Evolutionary conservation across 2,329 filamentous ascomycete genomes (phyloP), one percentile per base, ranked within the genome.

Genomic region (Rhexocercosporidium sp.): DNA sequence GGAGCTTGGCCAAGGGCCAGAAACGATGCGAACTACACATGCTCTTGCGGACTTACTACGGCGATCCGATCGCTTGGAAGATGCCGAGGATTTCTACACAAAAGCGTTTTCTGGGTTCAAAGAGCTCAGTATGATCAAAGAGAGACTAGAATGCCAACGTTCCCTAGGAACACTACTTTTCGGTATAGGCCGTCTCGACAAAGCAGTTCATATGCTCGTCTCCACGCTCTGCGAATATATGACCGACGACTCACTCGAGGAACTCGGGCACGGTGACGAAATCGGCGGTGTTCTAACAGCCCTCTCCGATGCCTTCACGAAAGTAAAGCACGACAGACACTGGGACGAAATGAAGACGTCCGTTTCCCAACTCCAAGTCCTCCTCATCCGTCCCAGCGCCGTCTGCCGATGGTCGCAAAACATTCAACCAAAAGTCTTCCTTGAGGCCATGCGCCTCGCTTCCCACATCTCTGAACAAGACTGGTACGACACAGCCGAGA

Each of bases 401-500:
- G 49, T 63, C 4, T 63, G 49, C 27, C 61, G 61, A 3, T 63
- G 61, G 61, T 63, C 61, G 8, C 61, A 63, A 27, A 63, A 63
- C 31, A 63, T 63, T 22, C 61, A 54, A 31, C 61, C 61, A 1
- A 63, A 54, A 63, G 61, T 63, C 25, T 63, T 63, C 22, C 37
- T 63, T 16, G 61, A 63, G 56, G 61, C 61, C 20, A 63, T 63
- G 61, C 51, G 37, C 22, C 37, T 63, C 29, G 61, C 61, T 9
- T 63, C 61, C 18, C 39, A 11, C 7, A 63, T 63, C 49, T 63
- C 61, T 9, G 37, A 63, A 12, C 44, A 63, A 51, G 61, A 63
- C 25, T 63, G 61, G 61, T 63, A 63, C 25, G 61, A 63, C 37
- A 63, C 61, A 31, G 61, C 61, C 49, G 61, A 63, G 25, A 63